phyloP scores from a whole-genome alignment of 257 asterid genomes.

The Nicotiana tomentosiformis region DNA sequence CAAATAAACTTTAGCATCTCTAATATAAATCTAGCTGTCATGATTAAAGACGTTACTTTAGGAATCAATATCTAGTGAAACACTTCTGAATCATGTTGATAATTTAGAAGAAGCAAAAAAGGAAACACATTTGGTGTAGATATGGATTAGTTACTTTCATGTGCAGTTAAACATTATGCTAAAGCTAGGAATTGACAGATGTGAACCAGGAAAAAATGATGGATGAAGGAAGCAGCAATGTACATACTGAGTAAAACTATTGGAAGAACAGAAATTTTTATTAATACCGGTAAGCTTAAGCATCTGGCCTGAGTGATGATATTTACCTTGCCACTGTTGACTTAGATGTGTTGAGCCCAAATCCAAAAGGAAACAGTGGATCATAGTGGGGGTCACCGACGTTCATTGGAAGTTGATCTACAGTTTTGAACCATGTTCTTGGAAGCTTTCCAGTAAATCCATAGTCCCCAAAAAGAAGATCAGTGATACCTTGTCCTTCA shows the following conservation, averaged over 20 bases:
- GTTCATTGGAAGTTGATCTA: constrained; percentile 76
- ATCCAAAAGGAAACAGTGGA: constrained; percentile 69
- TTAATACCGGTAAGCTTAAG: background rate
- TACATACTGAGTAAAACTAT: background rate
- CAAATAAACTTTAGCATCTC: background rate
- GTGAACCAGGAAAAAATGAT: background rate
- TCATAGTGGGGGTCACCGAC: constrained; percentile 68
- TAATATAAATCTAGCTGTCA: background rate
- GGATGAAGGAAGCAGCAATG: background rate
- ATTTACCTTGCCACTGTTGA: constrained; percentile 45
- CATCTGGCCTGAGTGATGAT: background rate
- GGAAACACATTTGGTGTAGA: background rate
- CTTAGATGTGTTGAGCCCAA: constrained; percentile 48
- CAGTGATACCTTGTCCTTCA: constrained; percentile 85
- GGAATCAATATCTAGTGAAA: background rate
- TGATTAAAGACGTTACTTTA: background rate
- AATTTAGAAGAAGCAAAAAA: background rate
- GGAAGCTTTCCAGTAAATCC: constrained; percentile 62
- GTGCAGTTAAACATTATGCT: constrained; percentile 1
- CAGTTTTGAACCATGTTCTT: constrained; percentile 73
- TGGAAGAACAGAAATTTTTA: background rate
- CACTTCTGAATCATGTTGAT: background rate
- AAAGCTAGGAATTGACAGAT: background rate
- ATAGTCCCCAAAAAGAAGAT: constrained; percentile 74
- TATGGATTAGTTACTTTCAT: background rate